A percentile compares a stretch with the other conserved stretches of the same genome.
phyloP scores from a whole-genome alignment of 2,329 filamentous ascomycete species.

The Emergomyces orientalis region DNA sequence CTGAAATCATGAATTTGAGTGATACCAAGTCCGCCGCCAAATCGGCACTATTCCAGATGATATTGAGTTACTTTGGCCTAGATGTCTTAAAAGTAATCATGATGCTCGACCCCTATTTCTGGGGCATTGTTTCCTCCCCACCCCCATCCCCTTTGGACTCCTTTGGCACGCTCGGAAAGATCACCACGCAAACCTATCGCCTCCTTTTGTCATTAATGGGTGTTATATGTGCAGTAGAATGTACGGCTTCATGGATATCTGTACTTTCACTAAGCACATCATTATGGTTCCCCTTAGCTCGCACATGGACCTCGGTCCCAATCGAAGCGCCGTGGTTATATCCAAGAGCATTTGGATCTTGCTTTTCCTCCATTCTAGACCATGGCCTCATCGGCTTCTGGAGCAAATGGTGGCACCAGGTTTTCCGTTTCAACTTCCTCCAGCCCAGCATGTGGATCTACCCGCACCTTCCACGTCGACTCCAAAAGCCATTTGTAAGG shows the following conservation, averaged over 20 bases:
- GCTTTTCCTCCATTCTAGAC: slow-evolving; percentile 37
- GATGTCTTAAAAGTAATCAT: slow-evolving; percentile 61
- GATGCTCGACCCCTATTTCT: slow-evolving; percentile 72
- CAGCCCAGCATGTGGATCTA: slow-evolving; percentile 32
- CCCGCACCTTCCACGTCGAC: slow-evolving; percentile 21
- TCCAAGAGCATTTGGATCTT: slow-evolving; percentile 47
- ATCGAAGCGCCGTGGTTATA: slow-evolving; percentile 54
- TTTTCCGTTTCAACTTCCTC: slow-evolving; percentile 57
- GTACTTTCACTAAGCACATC: slow-evolving; percentile 49
- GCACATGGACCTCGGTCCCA: slow-evolving; percentile 50
- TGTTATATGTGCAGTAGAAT: slow-evolving; percentile 52
- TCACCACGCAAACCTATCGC: slow-evolving; percentile 48
- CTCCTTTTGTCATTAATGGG: slow-evolving; percentile 40
- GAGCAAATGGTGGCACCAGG: slow-evolving; percentile 86
- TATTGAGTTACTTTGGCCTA: slow-evolving; percentile 54
- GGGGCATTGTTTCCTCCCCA: slow-evolving; percentile 44
- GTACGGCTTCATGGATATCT: slow-evolving; percentile 52
- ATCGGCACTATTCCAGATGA: slow-evolving; percentile 38
- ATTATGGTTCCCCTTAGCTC: slow-evolving; percentile 41
- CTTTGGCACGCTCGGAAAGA: slow-evolving; percentile 32
- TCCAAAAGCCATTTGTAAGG: slow-evolving; percentile 16
- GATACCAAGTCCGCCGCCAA: slow-evolving; percentile 41
- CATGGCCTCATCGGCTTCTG: slow-evolving; percentile 71
- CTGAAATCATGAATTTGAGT: slow-evolving; percentile 21
- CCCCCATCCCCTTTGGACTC: slow-evolving; percentile 38